Base-by-base conservation (phyloP, 2,329 filamentous ascomycete species). In the Microdochium paspali region DNA sequence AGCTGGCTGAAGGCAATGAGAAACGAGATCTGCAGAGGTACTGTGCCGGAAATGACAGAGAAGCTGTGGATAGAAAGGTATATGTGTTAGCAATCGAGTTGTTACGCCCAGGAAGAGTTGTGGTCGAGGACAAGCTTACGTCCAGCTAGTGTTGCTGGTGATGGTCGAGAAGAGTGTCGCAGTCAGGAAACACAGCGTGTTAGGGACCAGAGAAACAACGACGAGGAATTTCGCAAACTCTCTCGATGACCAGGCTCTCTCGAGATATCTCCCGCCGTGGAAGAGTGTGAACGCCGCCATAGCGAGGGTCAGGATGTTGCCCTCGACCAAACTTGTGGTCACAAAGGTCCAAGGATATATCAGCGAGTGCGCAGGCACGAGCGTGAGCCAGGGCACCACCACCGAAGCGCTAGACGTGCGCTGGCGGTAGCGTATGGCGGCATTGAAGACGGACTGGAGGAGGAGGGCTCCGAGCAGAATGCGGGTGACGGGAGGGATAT, bases 1-100 rank as follows among this genome's bases (percentile, higher is more conserved):
- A 98, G 87, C 68, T 98, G 93, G 69, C 95, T 97, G 69, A 97
- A 95, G 47, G 91, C 88, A 58, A 97, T 88, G 51, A 98, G 85
- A 71, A 97, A 97, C 51, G 87, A 84, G 44, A 93, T 90, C 66
- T 96, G 91, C 49, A 96, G 74, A 15, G 90, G 83, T 53, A 95
- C 84, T 47, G 90, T 90, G 56, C 93, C 93, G 56, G 87, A 87
- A 61, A 97, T 87, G 53, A 87, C 84, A 43, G 86, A 90, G 44
- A 87, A 68, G 46, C 86, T 93, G 58, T 13, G n/a, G 28, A 25
- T 15, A 13, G 28, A 40, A 18, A 40, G 18, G 18, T 12, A 21
- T 20, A 40, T 40, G 20, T 32, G 50, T 59, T 49, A 59, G 56
- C 53, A n/a, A 46, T 44, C 3, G 20, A 7, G 6, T 24, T 25